These are phyloP conservation scores for Suillus tomentosus DNA, from an alignment of 768 basidiomycete genomes.

Conservation along the genomic window DNA sequence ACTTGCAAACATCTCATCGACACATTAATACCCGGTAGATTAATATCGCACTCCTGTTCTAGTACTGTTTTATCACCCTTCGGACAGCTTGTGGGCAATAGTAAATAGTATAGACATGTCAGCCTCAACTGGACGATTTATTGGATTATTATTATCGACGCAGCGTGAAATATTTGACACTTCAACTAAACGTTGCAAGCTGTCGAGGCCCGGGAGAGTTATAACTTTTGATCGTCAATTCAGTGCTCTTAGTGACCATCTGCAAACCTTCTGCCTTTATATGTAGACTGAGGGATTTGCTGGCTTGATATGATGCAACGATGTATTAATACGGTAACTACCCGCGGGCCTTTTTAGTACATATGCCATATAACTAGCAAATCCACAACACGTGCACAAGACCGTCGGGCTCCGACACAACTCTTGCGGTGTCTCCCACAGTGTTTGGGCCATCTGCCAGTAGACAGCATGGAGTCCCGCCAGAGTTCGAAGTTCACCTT, in stretches of 20 bases:
- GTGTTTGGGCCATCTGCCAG: not conserved
- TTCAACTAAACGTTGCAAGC: too few relatives aligned
- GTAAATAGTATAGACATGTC: not conserved
- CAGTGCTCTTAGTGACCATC: too few relatives aligned
- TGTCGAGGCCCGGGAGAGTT: too few relatives aligned
- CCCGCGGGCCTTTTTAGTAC: too few relatives aligned
- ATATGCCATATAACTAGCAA: not conserved
- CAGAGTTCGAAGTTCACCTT: conserved; percentile 19
- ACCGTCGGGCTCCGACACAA: too few relatives aligned
- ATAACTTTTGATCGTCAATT: too few relatives aligned
- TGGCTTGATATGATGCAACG: too few relatives aligned
- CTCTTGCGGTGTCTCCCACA: not conserved
- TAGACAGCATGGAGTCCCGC: conserved; percentile 27
- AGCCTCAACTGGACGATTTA: not conserved
- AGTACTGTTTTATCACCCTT: not conserved
- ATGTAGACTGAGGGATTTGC: too few relatives aligned
- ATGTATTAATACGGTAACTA: too few relatives aligned
- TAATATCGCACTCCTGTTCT: not conserved
- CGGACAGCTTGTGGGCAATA: not conserved
- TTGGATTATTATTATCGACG: too few relatives aligned
- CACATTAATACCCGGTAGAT: not conserved
- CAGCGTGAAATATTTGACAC: too few relatives aligned
- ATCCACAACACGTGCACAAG: not conserved
- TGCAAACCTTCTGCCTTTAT: too few relatives aligned
- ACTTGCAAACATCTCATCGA: not conserved